These are phyloP conservation scores for Kalanchoe fedtschenkoi DNA, from an alignment of 164 flowering plant genomes.

Conservation along the genomic window DNA sequence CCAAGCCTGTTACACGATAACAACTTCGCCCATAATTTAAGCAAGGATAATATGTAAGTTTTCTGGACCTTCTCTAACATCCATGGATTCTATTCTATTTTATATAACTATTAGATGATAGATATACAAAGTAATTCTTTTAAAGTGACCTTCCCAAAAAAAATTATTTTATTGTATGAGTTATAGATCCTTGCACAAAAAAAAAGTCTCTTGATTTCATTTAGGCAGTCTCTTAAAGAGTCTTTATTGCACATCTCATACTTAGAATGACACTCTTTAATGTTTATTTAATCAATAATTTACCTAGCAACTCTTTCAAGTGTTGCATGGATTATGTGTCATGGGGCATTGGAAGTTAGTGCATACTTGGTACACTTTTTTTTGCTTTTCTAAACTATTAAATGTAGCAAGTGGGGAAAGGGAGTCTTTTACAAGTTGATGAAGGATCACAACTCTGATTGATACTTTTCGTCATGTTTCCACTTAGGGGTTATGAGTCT, in stretches of 20 bases:
- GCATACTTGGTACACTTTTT: too few relatives aligned
- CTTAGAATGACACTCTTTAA: background rate
- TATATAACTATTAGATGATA: background rate
- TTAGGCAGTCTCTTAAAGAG: background rate
- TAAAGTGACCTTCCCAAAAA: background rate
- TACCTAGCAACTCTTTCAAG: background rate
- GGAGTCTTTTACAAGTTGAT: background rate
- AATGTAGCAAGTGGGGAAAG: background rate
- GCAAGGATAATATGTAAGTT: constrained; percentile 72
- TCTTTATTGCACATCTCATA: background rate
- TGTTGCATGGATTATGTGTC: background rate
- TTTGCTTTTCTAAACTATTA: too few relatives aligned
- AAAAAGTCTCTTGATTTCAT: background rate
- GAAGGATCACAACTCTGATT: background rate
- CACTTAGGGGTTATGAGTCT: constrained; percentile 64
- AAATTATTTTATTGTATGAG: too few relatives aligned
- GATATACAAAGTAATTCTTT: background rate
- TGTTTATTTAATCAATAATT: background rate
- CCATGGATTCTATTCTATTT: background rate
- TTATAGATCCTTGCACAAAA: too few relatives aligned
- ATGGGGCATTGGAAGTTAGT: background rate
- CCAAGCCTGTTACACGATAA: constrained; percentile 77
- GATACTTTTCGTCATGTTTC: background rate
- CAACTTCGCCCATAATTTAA: constrained; percentile 26
- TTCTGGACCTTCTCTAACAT: background rate